Evolutionary conservation across 257 asterid genomes (phyloP), one percentile per base, ranked within the genome.

Genomic region (Pogostemon cablin): DNA sequence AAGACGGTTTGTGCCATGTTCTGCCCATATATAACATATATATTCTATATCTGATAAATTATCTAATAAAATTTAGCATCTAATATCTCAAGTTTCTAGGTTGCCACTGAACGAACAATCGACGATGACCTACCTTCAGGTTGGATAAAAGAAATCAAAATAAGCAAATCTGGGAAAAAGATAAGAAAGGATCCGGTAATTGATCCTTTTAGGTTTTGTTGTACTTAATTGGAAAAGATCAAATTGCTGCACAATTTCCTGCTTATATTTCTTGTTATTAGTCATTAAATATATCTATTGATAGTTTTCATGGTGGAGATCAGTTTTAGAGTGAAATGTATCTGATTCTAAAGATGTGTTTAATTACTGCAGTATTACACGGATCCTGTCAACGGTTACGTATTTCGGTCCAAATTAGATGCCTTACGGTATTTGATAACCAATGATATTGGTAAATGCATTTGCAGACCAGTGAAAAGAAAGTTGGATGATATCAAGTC

Each of bases 101-200:
- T 76, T 69, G 63, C 76, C 42, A 15, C 43, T 65, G 80, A 72
- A 81, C 73, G 56, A 35, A 48, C 59, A 9, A 62, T 78, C 5
- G 64, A 64, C 67, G 87, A 81, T 63, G 93, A 75, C 50, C 80
- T 91, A 64, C 96, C 97, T 11, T 82, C 83, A 37, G 95, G 95
- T 62, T 91, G 97, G 97, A 84, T 79, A 59, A 81, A 80, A 78
- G 95, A 84, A 81, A 60, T 65, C 67, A 78, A 67, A 77, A 69
- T 73, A 58, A 80, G 82, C 66, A 87, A 79, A 73, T 69, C 58
- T 17, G 90, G 79, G 42, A 43, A 17, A 25, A 83, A 48, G 74
- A 79, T 12, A 6, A 85, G 81, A 75, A 79, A 49, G 67, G 92
- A 88, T 76, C 81, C 85, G 83, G 92, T 91, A 91, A 67, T 59